Evolutionary conservation across 1,284 basidiomycete genomes (phyloP), one percentile per base, ranked within the genome.

Genomic region (Bondarzewia mesenterica): DNA sequence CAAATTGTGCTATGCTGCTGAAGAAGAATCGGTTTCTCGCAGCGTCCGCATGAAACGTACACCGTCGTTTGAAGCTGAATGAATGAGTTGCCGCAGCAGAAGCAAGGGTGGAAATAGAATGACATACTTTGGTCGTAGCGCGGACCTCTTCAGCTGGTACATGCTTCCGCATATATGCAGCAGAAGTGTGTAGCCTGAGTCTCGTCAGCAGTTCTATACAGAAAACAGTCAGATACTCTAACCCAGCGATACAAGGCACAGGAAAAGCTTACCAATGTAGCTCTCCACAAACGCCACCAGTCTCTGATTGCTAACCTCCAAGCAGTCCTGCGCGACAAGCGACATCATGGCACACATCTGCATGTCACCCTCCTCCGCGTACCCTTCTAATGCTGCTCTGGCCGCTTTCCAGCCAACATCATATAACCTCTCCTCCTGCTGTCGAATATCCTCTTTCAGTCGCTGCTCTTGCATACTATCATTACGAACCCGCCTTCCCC

Each of bases 301-400:
- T 39, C 78, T 68, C 44, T 58, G 59, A 25, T 63, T 60, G 4
- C 65, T 59, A 8, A 88, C 61, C 18, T 59, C 56, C 25, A 89
- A 64, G 58, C 88, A 82, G 39, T 68, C 54, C 0, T 72, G 65
- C 8, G 78, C 82, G 20, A 88, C 65, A 2, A 84, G 59, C 2
- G 77, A 69, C 16, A 89, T 58, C 71, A 85, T 76, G 3, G 83
- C 78, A 61, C 86, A 88, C 71, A 80, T 84, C 57, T 89, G 86
- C 1, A 88, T 67, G 55, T 89, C 80, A 4, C 87, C 86, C 65
- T 77, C 66, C 50, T 84, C 80, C 1, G 76, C 76, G 56, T 80
- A 78, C n/a, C 66, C 65, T 50, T 86, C 81, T 35, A 89, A 54
- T 1, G 73, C 70, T 43, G 77, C 73, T 26, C 71, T 65, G 53